Percentiles rank a stretch among this genome's conserved stretches.
Conservation (phyloP, 2,329 filamentous ascomycete species). For the Tolypocladium inflatum region DNA sequence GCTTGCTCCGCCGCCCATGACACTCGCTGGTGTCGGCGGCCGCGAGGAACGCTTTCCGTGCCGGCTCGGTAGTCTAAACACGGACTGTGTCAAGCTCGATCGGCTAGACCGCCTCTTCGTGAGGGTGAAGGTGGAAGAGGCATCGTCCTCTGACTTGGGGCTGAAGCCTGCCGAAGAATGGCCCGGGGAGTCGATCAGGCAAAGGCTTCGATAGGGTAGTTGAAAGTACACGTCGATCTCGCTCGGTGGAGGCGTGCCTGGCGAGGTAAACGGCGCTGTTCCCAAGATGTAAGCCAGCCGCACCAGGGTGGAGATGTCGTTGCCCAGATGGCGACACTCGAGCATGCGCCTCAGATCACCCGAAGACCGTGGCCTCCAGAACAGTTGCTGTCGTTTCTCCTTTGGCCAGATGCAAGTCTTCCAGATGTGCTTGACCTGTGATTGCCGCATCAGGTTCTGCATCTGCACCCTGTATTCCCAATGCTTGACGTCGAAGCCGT, state of each 20-base stretch:
- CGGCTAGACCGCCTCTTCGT: conserved; percentile 17
- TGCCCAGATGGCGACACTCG: conserved; percentile 31
- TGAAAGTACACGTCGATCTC: conserved; percentile 30
- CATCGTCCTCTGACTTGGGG: conserved; percentile 18
- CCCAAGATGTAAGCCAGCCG: conserved; percentile 34
- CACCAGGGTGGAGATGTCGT: conserved; percentile 30
- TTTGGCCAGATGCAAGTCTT: conserved; percentile 37
- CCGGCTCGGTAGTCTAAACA: conserved; percentile 21
- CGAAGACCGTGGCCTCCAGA: conserved; percentile 31
- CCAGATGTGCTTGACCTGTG: conserved; percentile 32
- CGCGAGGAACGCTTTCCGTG: conserved; percentile 25
- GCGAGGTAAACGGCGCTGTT: conserved; percentile 27
- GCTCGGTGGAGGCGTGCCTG: conserved; percentile 24
- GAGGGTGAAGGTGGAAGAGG: conserved; percentile 15
- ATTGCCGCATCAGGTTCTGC: conserved; percentile 34
- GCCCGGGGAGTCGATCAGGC: conserved; percentile 22
- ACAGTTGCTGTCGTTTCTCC: conserved; percentile 28
- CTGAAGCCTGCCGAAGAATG: conserved; percentile 12
- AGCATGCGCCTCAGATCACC: conserved; percentile 34
- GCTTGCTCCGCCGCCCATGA: conserved; percentile 4
- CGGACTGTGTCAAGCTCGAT: conserved; percentile 17
- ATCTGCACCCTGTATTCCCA: conserved; percentile 35
- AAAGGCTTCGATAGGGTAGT: conserved; percentile 25
- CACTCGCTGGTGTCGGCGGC: conserved; percentile 22
- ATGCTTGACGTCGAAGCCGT: conserved; percentile 29